Base-by-base conservation (phyloP, 2,329 filamentous ascomycete genomes). In the Hawksworthiomyces lignivorus region DNA sequence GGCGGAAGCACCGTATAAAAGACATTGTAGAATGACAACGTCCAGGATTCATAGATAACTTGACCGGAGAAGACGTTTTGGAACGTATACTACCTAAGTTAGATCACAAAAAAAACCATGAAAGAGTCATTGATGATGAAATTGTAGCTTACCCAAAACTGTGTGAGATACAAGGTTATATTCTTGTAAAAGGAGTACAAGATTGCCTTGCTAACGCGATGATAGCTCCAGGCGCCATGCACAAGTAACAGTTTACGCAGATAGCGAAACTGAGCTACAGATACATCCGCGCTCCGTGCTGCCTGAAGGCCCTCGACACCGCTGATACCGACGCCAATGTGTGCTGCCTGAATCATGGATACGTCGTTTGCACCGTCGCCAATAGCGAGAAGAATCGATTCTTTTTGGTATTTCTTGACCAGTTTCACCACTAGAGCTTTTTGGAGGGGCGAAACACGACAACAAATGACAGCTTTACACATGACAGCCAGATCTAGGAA, bases 131-230 rank as follows among this genome's bases (percentile, higher is more conserved):
- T n/a, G 17, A 18, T 17, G 22, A 10, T 15, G 19, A 26, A 28
- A 11, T 7, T 7, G 19, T 7, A 19, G 69, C 82, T 68, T 71
- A 88, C 84, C 87, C 94, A 98, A 61, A 98, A 98, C 60, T 98
- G 94, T 46, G 94, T 98, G 84, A 98, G 89, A 67, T 97, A 98
- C 48, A 98, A 72, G 17, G 89, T 84, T 52, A 97, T 96, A 66
- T 98, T 98, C 73, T 98, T 98, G 73, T 98, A 98, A 63, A 97
- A 98, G 7, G 92, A 97, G 66, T 95, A 98, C 48, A 98, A 65
- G 55, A 98, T 97, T 45, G 94, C 88, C 67, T 94, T 95, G 73
- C 85, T 90, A 59, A 98, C 84, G 45, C 92, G 84, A 61, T 96
- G 90, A 60, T 98, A 98, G 59, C 87, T 94, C 92, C 92, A 98